phyloP scores from a whole-genome alignment of 2,329 filamentous ascomycete genomes.

The Calonectria pauciramosa region DNA sequence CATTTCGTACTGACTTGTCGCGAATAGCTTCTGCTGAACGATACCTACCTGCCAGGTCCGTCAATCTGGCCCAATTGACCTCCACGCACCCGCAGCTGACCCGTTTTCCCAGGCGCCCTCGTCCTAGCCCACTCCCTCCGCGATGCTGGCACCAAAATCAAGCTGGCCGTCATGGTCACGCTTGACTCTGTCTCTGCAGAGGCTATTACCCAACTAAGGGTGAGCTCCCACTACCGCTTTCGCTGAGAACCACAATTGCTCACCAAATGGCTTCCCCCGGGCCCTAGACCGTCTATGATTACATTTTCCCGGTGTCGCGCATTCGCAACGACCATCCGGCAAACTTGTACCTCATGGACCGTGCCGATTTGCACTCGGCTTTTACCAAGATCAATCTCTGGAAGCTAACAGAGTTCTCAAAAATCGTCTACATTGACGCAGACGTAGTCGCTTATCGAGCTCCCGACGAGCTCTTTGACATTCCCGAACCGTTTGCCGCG shows the following conservation, averaged over 20 bases:
- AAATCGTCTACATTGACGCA: constrained; percentile 94
- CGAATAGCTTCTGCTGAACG: constrained; percentile 87
- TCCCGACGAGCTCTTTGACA: constrained; percentile 90
- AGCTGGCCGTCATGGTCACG: constrained; percentile 87
- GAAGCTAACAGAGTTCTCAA: constrained; percentile 90
- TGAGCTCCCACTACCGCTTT: constrained; percentile 52
- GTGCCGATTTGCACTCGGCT: constrained; percentile 88
- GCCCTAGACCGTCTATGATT: constrained; percentile 83
- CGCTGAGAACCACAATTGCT: neutral
- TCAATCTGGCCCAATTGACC: constrained; percentile 35
- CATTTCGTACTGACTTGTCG: constrained; percentile 8
- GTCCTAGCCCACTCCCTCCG: constrained; percentile 95
- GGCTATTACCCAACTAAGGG: constrained; percentile 84
- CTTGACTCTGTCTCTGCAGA: constrained; percentile 81
- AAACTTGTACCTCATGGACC: constrained; percentile 93
- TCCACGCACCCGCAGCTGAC: constrained; percentile 22
- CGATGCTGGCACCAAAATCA: constrained; percentile 83
- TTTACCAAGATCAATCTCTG: constrained; percentile 98
- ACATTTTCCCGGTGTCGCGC: constrained; percentile 86
- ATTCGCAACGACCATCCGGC: constrained; percentile 82
- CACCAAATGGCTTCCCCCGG: constrained; percentile 13
- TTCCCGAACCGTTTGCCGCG: constrained; percentile 72
- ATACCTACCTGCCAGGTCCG: constrained; percentile 92
- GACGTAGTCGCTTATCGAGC: constrained; percentile 93
- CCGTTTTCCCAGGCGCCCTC: constrained; percentile 76